A percentile compares a stretch with the other conserved stretches of the same genome.
Conservation (phyloP, 1,139 yeast genomes). For the Kodamaea sp. region DNA sequence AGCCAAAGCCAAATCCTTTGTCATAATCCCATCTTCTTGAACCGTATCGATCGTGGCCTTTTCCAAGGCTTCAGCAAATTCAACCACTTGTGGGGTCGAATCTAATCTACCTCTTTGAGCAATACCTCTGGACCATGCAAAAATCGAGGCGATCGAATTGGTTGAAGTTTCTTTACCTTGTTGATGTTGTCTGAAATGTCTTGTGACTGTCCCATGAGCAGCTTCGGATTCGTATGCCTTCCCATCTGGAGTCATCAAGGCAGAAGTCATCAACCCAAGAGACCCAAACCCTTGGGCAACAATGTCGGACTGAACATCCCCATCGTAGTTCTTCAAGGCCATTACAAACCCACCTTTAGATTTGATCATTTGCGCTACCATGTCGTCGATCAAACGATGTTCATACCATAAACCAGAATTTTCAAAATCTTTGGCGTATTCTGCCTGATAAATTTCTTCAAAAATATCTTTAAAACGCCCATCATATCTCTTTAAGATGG, state of each 20-base stretch:
- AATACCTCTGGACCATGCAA: conserved; percentile 94
- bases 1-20: conserved; percentile 90
- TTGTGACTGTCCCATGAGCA: conserved; percentile 96
- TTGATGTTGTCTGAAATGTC: conserved; percentile 93
- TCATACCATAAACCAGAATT: conserved; percentile 84
- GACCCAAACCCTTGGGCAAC: conserved; percentile 98
- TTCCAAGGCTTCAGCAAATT: conserved; percentile 76
- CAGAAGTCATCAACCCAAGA: conserved; percentile 93
- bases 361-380: conserved; percentile 98
- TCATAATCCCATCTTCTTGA: conserved; percentile 80
- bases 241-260: conserved; percentile 90
- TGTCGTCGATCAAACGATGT: conserved; percentile 93
- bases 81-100: conserved; percentile 74
- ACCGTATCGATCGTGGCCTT: conserved; percentile 85
- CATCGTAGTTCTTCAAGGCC: conserved; percentile 96
- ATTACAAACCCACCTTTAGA: conserved; percentile 91
- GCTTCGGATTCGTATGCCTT: conserved; percentile 95
- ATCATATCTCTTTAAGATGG: conserved; percentile 88
- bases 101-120: conserved; percentile 90
- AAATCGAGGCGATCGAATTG: conserved; percentile 95
- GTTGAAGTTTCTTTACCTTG: conserved; percentile 97
- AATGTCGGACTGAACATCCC: conserved; percentile 95
- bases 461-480: conserved; percentile 94
- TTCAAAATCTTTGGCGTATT: conserved; percentile 71
- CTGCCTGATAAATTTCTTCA: conserved; percentile 69